Evolutionary conservation across 441 rosid genomes (phyloP).

Genomic region (Daphne laureola): DNA sequence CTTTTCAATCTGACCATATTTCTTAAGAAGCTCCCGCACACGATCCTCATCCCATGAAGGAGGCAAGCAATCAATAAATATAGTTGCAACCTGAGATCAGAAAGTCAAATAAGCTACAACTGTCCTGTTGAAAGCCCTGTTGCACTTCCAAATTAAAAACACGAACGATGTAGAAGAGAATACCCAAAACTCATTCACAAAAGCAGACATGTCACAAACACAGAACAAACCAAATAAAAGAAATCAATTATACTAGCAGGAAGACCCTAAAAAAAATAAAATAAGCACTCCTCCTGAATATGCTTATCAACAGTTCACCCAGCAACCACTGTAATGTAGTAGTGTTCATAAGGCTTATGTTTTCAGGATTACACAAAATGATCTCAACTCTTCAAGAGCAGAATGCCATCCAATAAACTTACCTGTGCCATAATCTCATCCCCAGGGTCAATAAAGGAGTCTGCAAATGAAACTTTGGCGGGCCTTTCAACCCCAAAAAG

Average conservation of each 20-base stretch:
- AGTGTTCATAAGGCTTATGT: background rate
- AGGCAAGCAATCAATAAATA: constrained; percentile 84
- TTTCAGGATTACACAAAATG: too few species aligned
- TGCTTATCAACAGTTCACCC: background rate
- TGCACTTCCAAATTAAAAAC: too few species aligned
- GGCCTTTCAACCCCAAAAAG: constrained; percentile 92
- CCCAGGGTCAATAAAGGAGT: constrained; percentile 87
- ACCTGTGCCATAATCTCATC: constrained; percentile 98
- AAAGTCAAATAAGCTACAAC: constrained; percentile 12
- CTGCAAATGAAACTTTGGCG: constrained; percentile 94
- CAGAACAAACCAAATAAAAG: too few species aligned
- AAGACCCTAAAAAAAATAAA: constrained; percentile 1
- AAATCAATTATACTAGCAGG: too few species aligned
- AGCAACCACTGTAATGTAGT: constrained; percentile 3
- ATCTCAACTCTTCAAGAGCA: constrained; percentile 7
- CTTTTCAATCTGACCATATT: constrained; percentile 76
- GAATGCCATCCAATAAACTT: constrained; percentile 22
- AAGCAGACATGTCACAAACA: too few species aligned
- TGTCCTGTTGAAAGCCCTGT: background rate
- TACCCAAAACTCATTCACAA: too few species aligned
- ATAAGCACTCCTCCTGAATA: constrained; percentile 2
- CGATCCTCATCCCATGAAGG: constrained; percentile 92
- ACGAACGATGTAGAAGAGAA: too few species aligned
- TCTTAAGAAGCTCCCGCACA: constrained; percentile 58
- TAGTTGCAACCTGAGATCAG: constrained; percentile 69